Conservation (phyloP, 352 stramenopile genomes). For the Discostella stelligera region DNA sequence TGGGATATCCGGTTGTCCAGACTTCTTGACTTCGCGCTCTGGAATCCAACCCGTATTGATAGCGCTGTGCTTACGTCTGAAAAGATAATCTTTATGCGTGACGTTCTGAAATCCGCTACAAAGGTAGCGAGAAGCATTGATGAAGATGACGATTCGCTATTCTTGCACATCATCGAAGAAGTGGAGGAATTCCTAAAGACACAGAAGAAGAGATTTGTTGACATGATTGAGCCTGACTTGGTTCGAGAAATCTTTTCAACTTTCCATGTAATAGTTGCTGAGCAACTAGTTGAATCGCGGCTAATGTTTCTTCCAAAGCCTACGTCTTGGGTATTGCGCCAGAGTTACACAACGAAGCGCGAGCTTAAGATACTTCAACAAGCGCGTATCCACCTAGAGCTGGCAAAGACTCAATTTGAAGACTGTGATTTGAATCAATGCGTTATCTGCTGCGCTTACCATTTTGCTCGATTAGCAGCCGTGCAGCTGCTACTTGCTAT, state of each 20-base stretch:
- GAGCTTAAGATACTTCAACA: slow-evolving; percentile 12
- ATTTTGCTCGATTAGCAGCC: slow-evolving; percentile 41
- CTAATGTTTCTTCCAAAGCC: slow-evolving; percentile 18
- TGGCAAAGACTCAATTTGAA: slow-evolving; percentile 17
- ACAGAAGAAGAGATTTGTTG: slow-evolving; percentile 17
- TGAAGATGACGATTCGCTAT: slow-evolving; percentile 5
- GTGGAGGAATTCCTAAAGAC: slow-evolving; percentile 22
- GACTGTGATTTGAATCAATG: slow-evolving; percentile 7
- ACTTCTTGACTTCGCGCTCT: slow-evolving; percentile 33
- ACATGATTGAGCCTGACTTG: slow-evolving; percentile 15
- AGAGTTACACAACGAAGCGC: not conserved
- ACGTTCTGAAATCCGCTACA: slow-evolving; percentile 24
- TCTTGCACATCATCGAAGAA: slow-evolving; percentile 24
- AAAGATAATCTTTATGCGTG: slow-evolving; percentile 17
- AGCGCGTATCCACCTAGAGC: slow-evolving; percentile 30
- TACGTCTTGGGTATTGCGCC: slow-evolving; percentile 2
- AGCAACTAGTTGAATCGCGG: slow-evolving; percentile 30
- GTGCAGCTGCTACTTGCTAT: slow-evolving; percentile 35
- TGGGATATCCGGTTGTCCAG: slow-evolving; percentile 12
- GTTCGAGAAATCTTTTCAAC: slow-evolving; percentile 28
- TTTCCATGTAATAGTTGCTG: slow-evolving; percentile 30
- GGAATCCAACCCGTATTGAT: slow-evolving; percentile 16
- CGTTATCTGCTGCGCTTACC: slow-evolving; percentile 10
- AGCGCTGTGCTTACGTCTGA: slow-evolving; percentile 8
- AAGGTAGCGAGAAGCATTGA: slow-evolving; percentile 25